Conservation (phyloP, 2,329 filamentous ascomycete species). For the Aspergillus calidoustus region DNA sequence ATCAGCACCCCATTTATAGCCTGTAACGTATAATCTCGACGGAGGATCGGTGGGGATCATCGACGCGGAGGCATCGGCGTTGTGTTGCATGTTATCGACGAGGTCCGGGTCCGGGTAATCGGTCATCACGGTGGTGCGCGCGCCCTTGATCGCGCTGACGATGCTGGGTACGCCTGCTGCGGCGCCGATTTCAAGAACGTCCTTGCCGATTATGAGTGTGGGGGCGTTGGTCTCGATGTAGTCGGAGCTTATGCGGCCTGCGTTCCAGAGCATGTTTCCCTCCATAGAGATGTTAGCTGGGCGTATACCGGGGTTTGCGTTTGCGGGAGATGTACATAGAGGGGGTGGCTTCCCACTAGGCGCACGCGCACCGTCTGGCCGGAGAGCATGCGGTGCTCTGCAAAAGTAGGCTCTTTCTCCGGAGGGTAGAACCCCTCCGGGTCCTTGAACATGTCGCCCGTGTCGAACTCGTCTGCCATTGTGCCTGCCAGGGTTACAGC, state of each 20-base stretch:
- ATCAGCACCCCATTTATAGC: slow-evolving; percentile 83
- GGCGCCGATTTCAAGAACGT: slow-evolving; percentile 87
- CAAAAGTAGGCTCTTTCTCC: slow-evolving; percentile 74
- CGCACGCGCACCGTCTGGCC: slow-evolving; percentile 71
- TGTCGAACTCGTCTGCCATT: slow-evolving; percentile 42
- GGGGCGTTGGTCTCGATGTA: slow-evolving; percentile 74
- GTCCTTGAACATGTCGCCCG: slow-evolving; percentile 72
- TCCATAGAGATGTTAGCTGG: slow-evolving; percentile 33
- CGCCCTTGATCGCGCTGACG: slow-evolving; percentile 74
- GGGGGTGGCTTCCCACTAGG: slow-evolving; percentile 83
- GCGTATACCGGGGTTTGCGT: background rate
- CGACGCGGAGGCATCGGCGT: slow-evolving; percentile 65
- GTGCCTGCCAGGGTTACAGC: background rate
- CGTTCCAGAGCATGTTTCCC: slow-evolving; percentile 92
- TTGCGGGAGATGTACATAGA: slow-evolving; percentile 64
- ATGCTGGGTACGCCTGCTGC: slow-evolving; percentile 84
- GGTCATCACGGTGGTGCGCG: slow-evolving; percentile 72
- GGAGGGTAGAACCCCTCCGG: slow-evolving; percentile 80
- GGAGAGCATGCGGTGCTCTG: slow-evolving; percentile 70
- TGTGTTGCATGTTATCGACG: slow-evolving; percentile 77
- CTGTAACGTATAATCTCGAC: slow-evolving; percentile 62
- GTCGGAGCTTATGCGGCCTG: slow-evolving; percentile 74
- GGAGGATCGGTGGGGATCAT: slow-evolving; percentile 39
- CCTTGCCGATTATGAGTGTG: slow-evolving; percentile 64
- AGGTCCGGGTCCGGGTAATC: slow-evolving; percentile 88